Base-by-base conservation (phyloP, 257 asterid species). In the Plantago elongata region DNA sequence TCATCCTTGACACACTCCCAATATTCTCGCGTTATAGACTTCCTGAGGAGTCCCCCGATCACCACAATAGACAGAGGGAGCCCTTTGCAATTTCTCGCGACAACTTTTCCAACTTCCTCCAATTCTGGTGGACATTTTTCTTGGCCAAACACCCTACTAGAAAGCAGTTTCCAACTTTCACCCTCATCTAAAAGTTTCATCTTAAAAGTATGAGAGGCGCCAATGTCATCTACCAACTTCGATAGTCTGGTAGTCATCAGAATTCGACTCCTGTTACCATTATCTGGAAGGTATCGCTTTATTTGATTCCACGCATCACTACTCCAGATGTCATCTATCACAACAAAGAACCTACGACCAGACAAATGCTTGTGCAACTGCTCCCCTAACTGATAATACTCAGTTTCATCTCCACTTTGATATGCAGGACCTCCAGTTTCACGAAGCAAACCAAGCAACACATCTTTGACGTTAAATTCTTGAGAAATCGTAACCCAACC, bases 291-390 rank as follows among this genome's bases (percentile, higher is more conserved):
- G 30, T 13, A 47, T 6, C 34, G 9, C 7, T 62, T 62, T 29
- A 48, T 13, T 4, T 9, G 47, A 3, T 62, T 45, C 66, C 57
- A 62, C 14, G 47, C 57, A 13, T 47, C 57, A 15, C 13, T 8
- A 30, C 57, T 62, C 66, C 66, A 62, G 11, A 62, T 30, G 29
- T 62, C 66, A 47, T 62, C 57, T 9, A 62, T 8, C 29, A 51
- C 38, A 51, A 51, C 13, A 51, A 51, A 10, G 16, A 51, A 51
- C 57, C 57, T 51, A 5, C 57, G 13, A 9, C 57, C 57, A 0
- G 37, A 18, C 57, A 51, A 6, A 51, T 51, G 57, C 29, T 49
- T 51, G 14, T 51, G 13, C 37, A 51, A 11, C 29, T 3, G 38
- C 16, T 51, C 57, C 12, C 57, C 57, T 34, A 51, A 18, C 7